Conservation (phyloP, 2,329 filamentous ascomycete genomes). For the Exophiala aquamarina region DNA sequence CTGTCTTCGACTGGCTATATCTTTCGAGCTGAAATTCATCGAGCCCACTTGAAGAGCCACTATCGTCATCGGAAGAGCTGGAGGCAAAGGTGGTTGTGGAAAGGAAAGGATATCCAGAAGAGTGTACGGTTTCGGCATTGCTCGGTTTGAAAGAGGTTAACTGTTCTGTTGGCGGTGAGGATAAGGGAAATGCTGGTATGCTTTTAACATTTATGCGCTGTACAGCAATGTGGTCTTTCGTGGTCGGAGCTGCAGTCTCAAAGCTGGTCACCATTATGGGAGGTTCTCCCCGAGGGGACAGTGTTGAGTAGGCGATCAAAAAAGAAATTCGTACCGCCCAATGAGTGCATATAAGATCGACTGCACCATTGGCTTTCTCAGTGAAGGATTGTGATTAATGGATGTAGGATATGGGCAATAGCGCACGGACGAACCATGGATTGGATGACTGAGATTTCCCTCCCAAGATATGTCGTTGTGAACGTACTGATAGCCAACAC, state of each 20-base stretch:
- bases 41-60: slow-evolving; percentile 22
- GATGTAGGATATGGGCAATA: too few relatives aligned
- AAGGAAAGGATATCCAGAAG: slow-evolving; percentile 10
- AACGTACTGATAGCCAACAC: too few relatives aligned
- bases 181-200: slow-evolving; percentile 9
- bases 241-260: background rate
- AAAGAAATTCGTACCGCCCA: background rate
- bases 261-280: slow-evolving; percentile 15
- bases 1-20: slow-evolving; percentile 21
- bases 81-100: slow-evolving; percentile 15
- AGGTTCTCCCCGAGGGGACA: too few relatives aligned
- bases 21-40: slow-evolving; percentile 28
- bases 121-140: slow-evolving; percentile 3
- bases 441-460: too few relatives aligned
- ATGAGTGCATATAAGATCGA: background rate
- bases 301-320: background rate
- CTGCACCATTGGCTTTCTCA: too few relatives aligned
- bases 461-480: too few relatives aligned
- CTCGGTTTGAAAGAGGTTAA: slow-evolving; percentile 15
- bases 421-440: too few relatives aligned
- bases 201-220: background rate
- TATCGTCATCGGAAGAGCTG: slow-evolving; percentile 18
- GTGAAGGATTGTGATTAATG: too few relatives aligned
- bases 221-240: background rate
- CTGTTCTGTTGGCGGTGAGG: slow-evolving; percentile 11